phyloP scores from a whole-genome alignment of 306 rosid genomes.

The Argentina anserina region DNA sequence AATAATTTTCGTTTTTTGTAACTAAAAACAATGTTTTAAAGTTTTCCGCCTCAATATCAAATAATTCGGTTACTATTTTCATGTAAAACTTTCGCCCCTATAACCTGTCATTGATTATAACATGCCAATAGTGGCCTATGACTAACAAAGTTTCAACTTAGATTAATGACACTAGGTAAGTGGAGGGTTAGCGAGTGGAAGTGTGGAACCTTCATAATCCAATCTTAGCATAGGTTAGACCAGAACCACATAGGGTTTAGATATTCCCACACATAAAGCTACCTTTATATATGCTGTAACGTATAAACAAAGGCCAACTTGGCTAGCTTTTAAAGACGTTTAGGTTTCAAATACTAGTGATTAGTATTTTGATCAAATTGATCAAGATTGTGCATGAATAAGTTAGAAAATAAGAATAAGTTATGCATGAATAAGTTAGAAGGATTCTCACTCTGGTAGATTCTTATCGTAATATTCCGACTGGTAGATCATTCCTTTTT shows the following conservation, averaged over 20 bases:
- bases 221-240: background rate
- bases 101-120: background rate
- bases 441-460: too few relatives aligned
- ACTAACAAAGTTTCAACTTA: background rate
- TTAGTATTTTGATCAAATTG: too few relatives aligned
- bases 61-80: too few relatives aligned
- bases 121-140: background rate
- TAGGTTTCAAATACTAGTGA: too few relatives aligned
- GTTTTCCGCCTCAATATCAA: too few relatives aligned
- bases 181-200: background rate
- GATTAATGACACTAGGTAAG: conserved; percentile 1
- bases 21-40: too few relatives aligned
- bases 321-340: background rate
- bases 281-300: background rate
- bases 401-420: background rate
- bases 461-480: too few relatives aligned
- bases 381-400: background rate
- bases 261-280: background rate
- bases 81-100: background rate
- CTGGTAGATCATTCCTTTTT: too few relatives aligned
- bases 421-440: too few relatives aligned
- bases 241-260: background rate
- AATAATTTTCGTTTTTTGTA: too few relatives aligned
- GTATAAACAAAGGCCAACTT: background rate
- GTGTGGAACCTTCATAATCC: background rate